These are phyloP conservation scores for Typha latifolia DNA, from an alignment of 176 grass and related monocot species.

Conservation along the genomic window DNA sequence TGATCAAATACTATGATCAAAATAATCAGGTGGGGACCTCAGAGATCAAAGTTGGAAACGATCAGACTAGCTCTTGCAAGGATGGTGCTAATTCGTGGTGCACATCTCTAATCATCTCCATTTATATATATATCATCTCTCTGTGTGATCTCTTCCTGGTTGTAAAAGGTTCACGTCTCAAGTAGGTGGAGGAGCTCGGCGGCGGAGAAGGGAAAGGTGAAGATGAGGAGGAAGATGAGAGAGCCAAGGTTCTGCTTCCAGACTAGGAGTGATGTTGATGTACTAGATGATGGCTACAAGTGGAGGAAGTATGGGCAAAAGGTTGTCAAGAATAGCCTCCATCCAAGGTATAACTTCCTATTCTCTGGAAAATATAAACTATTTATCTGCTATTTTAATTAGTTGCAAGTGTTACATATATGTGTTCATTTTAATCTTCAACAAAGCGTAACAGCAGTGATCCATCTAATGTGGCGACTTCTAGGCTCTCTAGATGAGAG, in stretches of 20 bases:
- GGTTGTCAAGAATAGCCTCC: conserved; percentile 94
- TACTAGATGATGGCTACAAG: conserved; percentile 92
- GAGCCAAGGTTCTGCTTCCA: conserved; percentile 99
- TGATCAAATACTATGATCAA: not conserved
- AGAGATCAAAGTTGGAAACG: conserved; percentile 7
- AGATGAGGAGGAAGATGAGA: conserved; percentile 91
- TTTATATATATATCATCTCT: not conserved
- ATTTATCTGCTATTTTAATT: too few species aligned
- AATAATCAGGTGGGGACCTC: conserved; percentile 2
- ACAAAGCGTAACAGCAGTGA: too few species aligned
- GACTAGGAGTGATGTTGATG: conserved; percentile 89
- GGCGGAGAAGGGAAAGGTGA: conserved; percentile 68
- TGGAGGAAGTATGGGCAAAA: conserved; percentile 99
- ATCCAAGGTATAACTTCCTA: conserved; percentile 58
- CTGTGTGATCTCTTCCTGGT: too few species aligned
- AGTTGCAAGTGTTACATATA: too few species aligned
- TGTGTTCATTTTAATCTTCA: too few species aligned
- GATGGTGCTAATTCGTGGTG: conserved; percentile 19
- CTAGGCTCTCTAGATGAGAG: too few species aligned
- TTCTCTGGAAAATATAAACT: too few species aligned
- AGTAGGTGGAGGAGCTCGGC: conserved; percentile 63
- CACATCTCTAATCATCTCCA: not conserved
- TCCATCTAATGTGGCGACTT: too few species aligned
- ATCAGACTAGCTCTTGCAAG: conserved; percentile 11
- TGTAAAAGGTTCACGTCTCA: not conserved